phyloP scores from a whole-genome alignment of 306 rosid species.

The Prunus mongolica region DNA sequence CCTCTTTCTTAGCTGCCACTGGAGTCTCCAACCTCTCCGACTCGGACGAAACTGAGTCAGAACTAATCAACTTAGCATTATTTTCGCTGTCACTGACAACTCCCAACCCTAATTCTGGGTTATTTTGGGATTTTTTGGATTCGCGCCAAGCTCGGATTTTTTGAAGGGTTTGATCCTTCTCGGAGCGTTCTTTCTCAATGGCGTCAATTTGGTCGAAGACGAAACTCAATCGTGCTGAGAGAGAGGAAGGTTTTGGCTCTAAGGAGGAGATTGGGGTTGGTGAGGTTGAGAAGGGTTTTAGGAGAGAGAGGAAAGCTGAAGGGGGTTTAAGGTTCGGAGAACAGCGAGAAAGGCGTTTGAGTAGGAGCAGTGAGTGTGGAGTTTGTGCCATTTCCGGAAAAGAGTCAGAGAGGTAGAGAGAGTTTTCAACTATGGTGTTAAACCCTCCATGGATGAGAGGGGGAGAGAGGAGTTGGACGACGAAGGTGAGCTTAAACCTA shows the following conservation, averaged over 20 bases:
- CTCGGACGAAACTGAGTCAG: background rate
- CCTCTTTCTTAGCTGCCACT: conserved; percentile 23
- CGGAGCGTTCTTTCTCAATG: conserved; percentile 75
- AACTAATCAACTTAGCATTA: background rate
- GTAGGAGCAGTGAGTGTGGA: conserved; percentile 59
- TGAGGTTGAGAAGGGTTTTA: conserved; percentile 47
- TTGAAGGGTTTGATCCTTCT: conserved; percentile 80
- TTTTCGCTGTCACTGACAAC: background rate
- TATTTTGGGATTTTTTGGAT: conserved; percentile 36
- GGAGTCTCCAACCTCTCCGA: background rate
- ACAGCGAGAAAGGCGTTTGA: conserved; percentile 46
- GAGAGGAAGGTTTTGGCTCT: conserved; percentile 53
- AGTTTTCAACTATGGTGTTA: background rate
- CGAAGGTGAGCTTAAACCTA: conserved; percentile 35
- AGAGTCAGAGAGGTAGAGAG: background rate
- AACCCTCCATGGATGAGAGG: conserved; percentile 29
- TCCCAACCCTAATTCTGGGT: conserved; percentile 16
- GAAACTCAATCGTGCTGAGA: conserved; percentile 82
- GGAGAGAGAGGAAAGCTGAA: conserved; percentile 19
- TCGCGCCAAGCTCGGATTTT: conserved; percentile 88
- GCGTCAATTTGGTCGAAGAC: conserved; percentile 94
- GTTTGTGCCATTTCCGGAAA: conserved; percentile 45
- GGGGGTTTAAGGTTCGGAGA: conserved; percentile 31
- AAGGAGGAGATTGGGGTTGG: conserved; percentile 29
- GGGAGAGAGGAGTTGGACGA: background rate